Evolutionary conservation across 257 asterid species (phyloP).

Genomic region (Lycium ferocissimum): DNA sequence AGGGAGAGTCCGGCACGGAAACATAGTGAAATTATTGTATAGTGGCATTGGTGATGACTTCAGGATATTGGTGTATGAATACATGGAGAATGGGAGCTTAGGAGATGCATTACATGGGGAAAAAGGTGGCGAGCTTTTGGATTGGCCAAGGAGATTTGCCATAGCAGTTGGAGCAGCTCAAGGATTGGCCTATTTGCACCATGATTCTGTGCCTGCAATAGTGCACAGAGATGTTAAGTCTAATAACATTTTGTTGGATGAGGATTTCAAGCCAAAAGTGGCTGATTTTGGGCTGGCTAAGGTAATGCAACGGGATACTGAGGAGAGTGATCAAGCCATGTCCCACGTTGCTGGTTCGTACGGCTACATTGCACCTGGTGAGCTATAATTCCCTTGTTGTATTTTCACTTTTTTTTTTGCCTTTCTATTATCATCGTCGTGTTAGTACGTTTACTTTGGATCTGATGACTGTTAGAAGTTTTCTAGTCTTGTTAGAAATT

Average conservation of each 20-base stretch:
- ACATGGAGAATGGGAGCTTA: slow-evolving; percentile 76
- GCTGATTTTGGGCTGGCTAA: slow-evolving; percentile 92
- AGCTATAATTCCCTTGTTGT: slow-evolving; percentile 7
- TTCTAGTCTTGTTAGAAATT: background rate
- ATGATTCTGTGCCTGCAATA: slow-evolving; percentile 53
- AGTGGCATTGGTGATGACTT: slow-evolving; percentile 66
- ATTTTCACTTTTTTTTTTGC: background rate
- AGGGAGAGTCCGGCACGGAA: slow-evolving; percentile 68
- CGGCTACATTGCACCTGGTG: slow-evolving; percentile 94
- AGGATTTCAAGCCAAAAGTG: slow-evolving; percentile 48
- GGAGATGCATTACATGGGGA: slow-evolving; percentile 76
- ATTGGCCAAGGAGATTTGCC: slow-evolving; percentile 71
- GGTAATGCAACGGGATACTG: slow-evolving; percentile 45
- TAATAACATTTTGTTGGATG: slow-evolving; percentile 51
- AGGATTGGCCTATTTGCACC: slow-evolving; percentile 92
- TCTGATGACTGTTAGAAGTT: background rate
- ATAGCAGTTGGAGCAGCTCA: slow-evolving; percentile 81
- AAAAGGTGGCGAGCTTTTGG: slow-evolving; percentile 61
- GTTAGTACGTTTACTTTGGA: background rate
- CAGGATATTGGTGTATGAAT: slow-evolving; percentile 70
- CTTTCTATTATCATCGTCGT: background rate
- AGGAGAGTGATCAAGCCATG: slow-evolving; percentile 55
- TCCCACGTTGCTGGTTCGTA: slow-evolving; percentile 83
- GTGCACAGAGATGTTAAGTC: slow-evolving; percentile 55
- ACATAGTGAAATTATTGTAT: slow-evolving; percentile 76